Evolutionary conservation across 495 filamentous ascomycete genomes (phyloP).

Genomic region (Parachaetomium inaequale): DNA sequence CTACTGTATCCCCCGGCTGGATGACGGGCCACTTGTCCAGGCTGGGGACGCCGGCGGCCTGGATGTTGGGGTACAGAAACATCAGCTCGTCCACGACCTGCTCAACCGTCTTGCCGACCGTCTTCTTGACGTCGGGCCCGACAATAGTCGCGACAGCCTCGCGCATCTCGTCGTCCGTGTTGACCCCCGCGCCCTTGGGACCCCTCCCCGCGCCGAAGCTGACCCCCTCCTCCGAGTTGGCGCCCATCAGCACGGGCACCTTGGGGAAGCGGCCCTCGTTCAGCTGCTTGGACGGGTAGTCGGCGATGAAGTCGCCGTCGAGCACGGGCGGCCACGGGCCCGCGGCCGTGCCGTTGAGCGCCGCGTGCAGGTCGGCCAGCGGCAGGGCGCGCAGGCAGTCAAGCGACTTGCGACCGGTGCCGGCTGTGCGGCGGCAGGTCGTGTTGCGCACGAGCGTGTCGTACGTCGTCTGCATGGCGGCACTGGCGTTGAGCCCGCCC

Average conservation of each 20-base stretch:
- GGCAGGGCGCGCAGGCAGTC: slow-evolving; percentile 49
- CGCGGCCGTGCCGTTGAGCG: not conserved
- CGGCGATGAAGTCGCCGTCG: slow-evolving; percentile 50
- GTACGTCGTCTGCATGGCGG: slow-evolving; percentile 21
- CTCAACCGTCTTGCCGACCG: not conserved
- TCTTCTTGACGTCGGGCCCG: not conserved
- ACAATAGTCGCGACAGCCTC: not conserved
- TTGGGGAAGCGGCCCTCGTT: slow-evolving; percentile 51
- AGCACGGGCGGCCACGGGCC: not conserved
- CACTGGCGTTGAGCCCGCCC: not conserved
- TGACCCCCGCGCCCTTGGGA: not conserved
- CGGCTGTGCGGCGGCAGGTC: not conserved
- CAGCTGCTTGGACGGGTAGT: slow-evolving; percentile 40
- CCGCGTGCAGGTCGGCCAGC: slow-evolving; percentile 47
- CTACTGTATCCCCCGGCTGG: not conserved
- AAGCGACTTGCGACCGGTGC: not conserved
- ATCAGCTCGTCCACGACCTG: not conserved
- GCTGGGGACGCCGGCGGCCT: not conserved
- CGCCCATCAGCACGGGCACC: not conserved
- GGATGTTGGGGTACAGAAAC: slow-evolving; percentile 6
- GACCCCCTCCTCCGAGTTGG: not conserved
- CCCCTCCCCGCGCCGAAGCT: not conserved
- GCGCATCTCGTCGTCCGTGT: not conserved
- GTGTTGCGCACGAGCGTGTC: slow-evolving; percentile 55
- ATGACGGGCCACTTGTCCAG: slow-evolving; percentile 8